Evolutionary conservation across 2,329 filamentous ascomycete species (phyloP), one percentile per base, ranked within the genome.

Genomic region (Beauveria rudraprayagi): DNA sequence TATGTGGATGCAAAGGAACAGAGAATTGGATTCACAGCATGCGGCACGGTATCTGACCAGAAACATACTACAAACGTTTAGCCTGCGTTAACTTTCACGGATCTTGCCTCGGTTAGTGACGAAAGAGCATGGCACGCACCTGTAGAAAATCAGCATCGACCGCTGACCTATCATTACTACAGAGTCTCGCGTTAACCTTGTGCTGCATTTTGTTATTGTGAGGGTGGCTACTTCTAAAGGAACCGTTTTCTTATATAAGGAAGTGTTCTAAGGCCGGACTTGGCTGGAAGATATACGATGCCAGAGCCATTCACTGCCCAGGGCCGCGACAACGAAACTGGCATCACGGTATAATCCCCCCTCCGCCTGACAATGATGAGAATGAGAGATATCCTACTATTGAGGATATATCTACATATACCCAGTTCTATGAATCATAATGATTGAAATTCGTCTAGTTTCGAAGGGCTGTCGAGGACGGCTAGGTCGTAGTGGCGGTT

Each of bases 341-440:
- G 56, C 16, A 67, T 70, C 65, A 68, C 24, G 68, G 70, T 28
- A 63, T 70, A 43, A 70, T 71, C 46, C 51, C 70, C 11, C 66
- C 63, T 0, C 70, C 70, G 6, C 11, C n/a, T 8, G 44, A 66
- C 16, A 69, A 70, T 40, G 66, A 71, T 46, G 57, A 56, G 2
- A 26, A 50, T 26, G 66, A 67, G 55, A 64, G 60, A 24, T 72
- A 71, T 24, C 68, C 68, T 0, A 47, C 71, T 3, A 28, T 72
- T 7, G 69, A 72, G 11, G n/a, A 66, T 26, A 67, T 70, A 3
- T 72, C 71, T 22, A 0, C 69, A 69, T 1, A 69, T 63, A 4
- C 59, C 40, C 51, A 24, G 50, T 71, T 63, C 54, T 65, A 64
- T 34, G 67, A 64, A 0, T 66, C 68, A 1, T 72, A 71, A 43